Evolutionary conservation across 2,329 filamentous ascomycete genomes (phyloP).

Genomic region (Xylaria sp.): DNA sequence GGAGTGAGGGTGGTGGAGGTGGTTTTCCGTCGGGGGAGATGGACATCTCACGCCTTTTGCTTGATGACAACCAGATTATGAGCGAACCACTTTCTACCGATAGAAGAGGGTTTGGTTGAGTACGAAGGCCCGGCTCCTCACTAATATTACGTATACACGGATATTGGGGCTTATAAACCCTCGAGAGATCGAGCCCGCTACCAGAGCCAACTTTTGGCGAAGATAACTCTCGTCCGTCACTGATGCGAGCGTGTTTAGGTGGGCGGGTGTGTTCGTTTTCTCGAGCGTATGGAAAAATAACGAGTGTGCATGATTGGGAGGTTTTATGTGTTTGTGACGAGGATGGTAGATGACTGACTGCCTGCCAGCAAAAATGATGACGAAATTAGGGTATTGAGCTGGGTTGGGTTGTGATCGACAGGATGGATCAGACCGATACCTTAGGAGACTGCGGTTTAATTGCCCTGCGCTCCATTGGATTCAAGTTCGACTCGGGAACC

Average conservation of each 20-base stretch:
- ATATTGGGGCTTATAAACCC: background rate
- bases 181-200: background rate
- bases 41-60: constrained; percentile 69
- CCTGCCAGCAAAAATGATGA: constrained; percentile 17
- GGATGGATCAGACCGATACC: constrained; percentile 11
- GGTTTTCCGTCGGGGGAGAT: constrained; percentile 63
- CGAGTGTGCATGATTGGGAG: constrained; percentile 28
- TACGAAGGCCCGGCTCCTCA: background rate
- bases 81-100: constrained; percentile 44
- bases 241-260: background rate
- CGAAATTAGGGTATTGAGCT: background rate
- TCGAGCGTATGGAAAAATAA: background rate
- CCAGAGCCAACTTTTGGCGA: constrained; percentile 8
- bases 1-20: constrained; percentile 55
- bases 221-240: background rate
- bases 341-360: constrained; percentile 13
- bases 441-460: background rate
- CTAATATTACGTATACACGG: constrained; percentile 10
- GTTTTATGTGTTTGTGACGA: constrained; percentile 19
- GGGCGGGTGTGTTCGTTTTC: background rate
- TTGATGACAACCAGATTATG: constrained; percentile 61
- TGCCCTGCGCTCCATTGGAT: constrained; percentile 18
- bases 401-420: constrained; percentile 15
- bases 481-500: constrained; percentile 29
- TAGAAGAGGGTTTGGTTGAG: constrained; percentile 47